Evolutionary conservation across 1,139 yeast genomes (phyloP).

Genomic region (Blastobotrys niveus): DNA sequence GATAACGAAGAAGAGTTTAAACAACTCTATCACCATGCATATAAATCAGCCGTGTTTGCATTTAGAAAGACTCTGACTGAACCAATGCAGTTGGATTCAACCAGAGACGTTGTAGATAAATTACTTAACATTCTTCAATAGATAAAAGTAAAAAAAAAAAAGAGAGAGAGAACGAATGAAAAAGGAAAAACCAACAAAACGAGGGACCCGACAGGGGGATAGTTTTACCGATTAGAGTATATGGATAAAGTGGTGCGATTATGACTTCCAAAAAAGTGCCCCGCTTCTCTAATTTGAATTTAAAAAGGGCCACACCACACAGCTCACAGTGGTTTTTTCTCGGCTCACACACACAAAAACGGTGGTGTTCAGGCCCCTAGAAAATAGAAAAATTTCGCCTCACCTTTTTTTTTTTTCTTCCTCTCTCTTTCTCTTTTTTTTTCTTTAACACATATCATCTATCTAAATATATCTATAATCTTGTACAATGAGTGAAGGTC

Average conservation of each 20-base stretch:
- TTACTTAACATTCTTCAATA: constrained; percentile 20
- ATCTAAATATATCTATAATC: no score
- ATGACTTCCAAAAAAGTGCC: no score
- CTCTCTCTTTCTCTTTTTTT: constrained; percentile 3
- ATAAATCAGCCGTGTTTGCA: constrained; percentile 27
- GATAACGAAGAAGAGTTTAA: constrained; percentile 28
- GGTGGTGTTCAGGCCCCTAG: no score
- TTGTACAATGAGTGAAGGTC: constrained; percentile 10
- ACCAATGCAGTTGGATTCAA: constrained; percentile 17
- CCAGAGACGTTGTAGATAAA: constrained; percentile 26
- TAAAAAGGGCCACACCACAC: no score
- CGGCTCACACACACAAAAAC: no score
- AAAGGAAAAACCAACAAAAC: background rate
- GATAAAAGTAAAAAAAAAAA: background rate
- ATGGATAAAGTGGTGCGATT: no score
- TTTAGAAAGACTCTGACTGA: constrained; percentile 21
- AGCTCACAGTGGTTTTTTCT: no score
- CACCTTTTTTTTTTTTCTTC: constrained; percentile 1
- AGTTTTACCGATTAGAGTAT: no score
- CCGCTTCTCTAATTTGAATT: no score
- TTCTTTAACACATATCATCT: background rate
- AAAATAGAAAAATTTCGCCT: background rate
- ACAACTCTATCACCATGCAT: constrained; percentile 27
- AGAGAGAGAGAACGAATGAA: background rate
- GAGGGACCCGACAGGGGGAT: background rate